Evolutionary conservation across 2,329 filamentous ascomycete genomes (phyloP), one percentile per base, ranked within the genome.

Genomic region (Hyphodiscus sp.): DNA sequence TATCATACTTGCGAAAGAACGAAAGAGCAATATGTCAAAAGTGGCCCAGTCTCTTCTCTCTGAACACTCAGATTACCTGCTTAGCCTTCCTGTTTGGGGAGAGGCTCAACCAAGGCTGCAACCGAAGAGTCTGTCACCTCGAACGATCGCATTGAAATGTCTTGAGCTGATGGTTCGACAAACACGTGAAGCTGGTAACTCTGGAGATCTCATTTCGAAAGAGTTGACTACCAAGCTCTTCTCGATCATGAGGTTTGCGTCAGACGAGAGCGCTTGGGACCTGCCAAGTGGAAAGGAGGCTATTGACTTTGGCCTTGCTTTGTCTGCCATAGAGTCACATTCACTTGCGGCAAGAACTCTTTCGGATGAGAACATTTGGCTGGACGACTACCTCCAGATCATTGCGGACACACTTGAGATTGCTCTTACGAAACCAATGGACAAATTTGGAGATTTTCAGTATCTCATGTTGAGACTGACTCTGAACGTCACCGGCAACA

Each of bases 401-500:
- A 69, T 85, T 33, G 76, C 77, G 1, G 72, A 76, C 45, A 69
- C 77, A 1, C 66, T 81, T 6, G 56, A 65, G 30, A 49, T 54
- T n/a, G 69, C 70, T 19, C 67, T 70, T 2, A 70, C 71, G 29
- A 66, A 59, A n/a, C 66, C 70, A 10, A 56, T 65, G 10, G 66
- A 68, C 11, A 63, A 69, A 18, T 70, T 72, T 48, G 74, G 71
- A 30, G 69, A 53, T 13, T 50, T 60, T 9, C 64, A 67, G 29
- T 30, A 57, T n/a, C 48, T 66, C 23, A 52, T 67, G 19, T 45
- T 92, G 46, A 83, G 88, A 53, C 77, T 96, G 3, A 85, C 89
- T 38, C 79, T 96, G 58, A 95, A 95, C 63, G 78, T 91, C 48
- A 94, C 91, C 9, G 96, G 96, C 72, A 89, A 90, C 61, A 87